Conservation (phyloP, 164 flowering plant species). For the Chimonanthus salicifolius region DNA sequence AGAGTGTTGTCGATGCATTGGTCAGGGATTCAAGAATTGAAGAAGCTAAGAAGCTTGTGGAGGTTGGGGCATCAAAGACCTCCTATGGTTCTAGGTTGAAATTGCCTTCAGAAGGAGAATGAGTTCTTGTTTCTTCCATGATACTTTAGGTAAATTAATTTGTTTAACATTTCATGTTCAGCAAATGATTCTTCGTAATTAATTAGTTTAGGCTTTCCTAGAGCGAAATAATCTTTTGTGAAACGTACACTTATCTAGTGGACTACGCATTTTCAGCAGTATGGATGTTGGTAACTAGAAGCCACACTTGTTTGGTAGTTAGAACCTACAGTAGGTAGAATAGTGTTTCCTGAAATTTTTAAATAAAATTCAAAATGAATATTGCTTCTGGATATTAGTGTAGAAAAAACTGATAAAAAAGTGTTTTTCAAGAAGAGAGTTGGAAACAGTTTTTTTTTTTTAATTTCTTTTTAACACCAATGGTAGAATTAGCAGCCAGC, state of each 20-base stretch:
- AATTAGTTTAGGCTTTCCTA: not conserved
- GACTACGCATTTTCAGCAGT: not conserved
- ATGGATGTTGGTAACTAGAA: not conserved
- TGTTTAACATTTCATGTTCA: not conserved
- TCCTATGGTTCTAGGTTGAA: not conserved
- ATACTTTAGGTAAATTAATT: not conserved
- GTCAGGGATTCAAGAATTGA: conserved; percentile 1
- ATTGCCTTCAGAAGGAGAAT: not conserved
- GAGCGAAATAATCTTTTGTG: too few relatives aligned
- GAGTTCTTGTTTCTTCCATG: not conserved
- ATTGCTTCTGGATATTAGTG: not conserved
- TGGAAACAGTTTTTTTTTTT: too few relatives aligned
- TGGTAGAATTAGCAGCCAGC: not conserved
- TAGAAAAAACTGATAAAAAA: not conserved
- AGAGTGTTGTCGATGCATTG: conserved; percentile 10
- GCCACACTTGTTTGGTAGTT: not conserved
- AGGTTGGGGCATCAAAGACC: not conserved
- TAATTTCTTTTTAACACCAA: not conserved
- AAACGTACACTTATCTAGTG: not conserved
- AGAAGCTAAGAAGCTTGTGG: conserved; percentile 10
- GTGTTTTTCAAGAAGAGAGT: not conserved
- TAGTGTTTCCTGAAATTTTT: not conserved
- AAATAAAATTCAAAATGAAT: too few relatives aligned
- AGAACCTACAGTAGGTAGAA: too few relatives aligned
- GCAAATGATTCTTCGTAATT: not conserved